These are phyloP conservation scores for Rhododendron kiyosumense DNA, from an alignment of 148 eudicot genomes.

Conservation along the genomic window DNA sequence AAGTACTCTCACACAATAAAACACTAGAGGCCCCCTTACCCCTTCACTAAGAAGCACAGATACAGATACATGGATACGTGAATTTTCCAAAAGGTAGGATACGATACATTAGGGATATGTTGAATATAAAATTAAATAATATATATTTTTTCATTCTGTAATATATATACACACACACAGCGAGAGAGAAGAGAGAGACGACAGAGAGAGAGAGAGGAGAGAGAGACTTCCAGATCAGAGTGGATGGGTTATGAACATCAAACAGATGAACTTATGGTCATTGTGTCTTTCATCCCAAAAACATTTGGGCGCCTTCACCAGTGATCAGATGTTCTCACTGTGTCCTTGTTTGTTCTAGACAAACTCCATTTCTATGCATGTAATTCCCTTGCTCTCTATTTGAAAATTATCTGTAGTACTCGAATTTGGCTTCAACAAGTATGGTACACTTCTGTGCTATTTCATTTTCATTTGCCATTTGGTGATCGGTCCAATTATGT, in stretches of 20 bases:
- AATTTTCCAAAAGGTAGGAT: no score
- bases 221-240: no score
- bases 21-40: not conserved
- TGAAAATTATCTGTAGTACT: not conserved
- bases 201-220: no score
- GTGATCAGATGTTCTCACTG: not conserved
- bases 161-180: no score
- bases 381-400: not conserved
- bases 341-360: not conserved
- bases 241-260: not conserved
- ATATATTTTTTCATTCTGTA: no score
- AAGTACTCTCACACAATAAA: not conserved
- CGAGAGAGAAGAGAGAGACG: no score
- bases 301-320: not conserved
- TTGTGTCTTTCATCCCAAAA: not conserved
- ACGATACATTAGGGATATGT: no score
- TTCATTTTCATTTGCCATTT: not conserved
- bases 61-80: no score
- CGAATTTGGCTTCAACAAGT: not conserved
- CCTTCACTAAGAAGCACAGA: no score
- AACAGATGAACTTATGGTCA: not conserved
- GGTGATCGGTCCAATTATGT: not conserved
- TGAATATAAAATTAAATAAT: no score
- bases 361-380: not conserved
- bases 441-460: not conserved